A percentile compares a stretch with the other conserved stretches of the same genome.
Conservation (phyloP, 352 stramenopile genomes). For the Thalassiosira hispida region DNA sequence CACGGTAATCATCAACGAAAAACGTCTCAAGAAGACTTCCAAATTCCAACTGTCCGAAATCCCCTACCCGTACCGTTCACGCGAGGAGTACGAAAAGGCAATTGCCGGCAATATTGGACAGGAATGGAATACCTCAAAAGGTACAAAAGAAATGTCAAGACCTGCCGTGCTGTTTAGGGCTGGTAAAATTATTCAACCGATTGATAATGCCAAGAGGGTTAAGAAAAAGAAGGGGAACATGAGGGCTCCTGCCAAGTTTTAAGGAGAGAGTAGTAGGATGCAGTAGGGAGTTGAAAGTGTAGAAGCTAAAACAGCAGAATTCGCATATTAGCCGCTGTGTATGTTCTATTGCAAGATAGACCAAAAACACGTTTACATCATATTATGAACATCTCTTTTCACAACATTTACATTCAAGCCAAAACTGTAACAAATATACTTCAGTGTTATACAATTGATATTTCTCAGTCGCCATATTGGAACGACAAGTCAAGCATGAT, state of each 20-base stretch:
- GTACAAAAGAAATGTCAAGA: conserved; percentile 92
- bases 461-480: too few species aligned
- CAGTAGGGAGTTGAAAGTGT: too few species aligned
- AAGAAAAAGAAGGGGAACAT: conserved; percentile 50
- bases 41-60: conserved; percentile 89
- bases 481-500: too few species aligned
- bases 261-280: too few species aligned
- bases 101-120: conserved; percentile 92
- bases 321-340: too few species aligned
- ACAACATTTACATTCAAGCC: too few species aligned
- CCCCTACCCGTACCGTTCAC: conserved; percentile 96
- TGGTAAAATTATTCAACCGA: conserved; percentile 93
- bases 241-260: conserved; percentile 57
- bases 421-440: too few species aligned
- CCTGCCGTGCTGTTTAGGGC: conserved; percentile 92
- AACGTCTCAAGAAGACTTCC: conserved; percentile 83
- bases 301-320: too few species aligned
- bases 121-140: conserved; percentile 93
- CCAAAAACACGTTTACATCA: too few species aligned
- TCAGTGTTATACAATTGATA: too few species aligned
- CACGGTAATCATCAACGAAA: conserved; percentile 88
- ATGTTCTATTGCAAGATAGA: too few species aligned
- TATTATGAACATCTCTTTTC: too few species aligned
- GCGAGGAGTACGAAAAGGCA: conserved; percentile 96
- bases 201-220: conserved; percentile 81